These are phyloP conservation scores for Apiotrichum gracile DNA, from an alignment of 1,284 basidiomycete genomes.

Conservation along the genomic window DNA sequence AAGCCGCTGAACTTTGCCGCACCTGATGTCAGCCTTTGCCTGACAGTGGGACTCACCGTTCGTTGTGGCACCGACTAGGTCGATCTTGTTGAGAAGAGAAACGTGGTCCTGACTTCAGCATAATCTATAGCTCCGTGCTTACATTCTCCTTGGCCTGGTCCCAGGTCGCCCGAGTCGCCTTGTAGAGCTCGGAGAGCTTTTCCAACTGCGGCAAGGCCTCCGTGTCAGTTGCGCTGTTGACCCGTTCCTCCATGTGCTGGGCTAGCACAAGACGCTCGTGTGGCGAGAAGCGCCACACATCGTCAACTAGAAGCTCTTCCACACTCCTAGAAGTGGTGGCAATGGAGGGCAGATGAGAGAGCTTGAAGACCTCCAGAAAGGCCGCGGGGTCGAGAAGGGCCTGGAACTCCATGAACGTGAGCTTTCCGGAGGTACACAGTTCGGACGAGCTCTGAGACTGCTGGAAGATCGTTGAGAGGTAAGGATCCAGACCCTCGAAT, in stretches of 20 bases:
- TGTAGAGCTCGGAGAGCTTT: slow-evolving; percentile 24
- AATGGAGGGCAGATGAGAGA: slow-evolving; percentile 37
- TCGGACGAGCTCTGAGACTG: no score
- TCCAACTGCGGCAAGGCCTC: slow-evolving; percentile 2
- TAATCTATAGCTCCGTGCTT: neutral
- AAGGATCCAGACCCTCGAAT: no score
- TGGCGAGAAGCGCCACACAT: slow-evolving; percentile 51
- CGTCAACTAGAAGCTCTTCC: slow-evolving; percentile 42
- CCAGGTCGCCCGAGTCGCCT: neutral
- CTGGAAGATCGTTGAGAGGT: no score
- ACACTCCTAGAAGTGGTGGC: slow-evolving; percentile 46
- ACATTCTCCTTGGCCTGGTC: slow-evolving; percentile 62
- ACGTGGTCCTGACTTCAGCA: slow-evolving; percentile 42
- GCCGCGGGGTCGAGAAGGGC: no score
- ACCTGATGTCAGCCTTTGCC: neutral
- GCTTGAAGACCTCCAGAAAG: slow-evolving; percentile 35
- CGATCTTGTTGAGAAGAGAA: slow-evolving; percentile 52
- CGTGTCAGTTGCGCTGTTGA: slow-evolving; percentile 3
- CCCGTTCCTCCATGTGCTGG: slow-evolving; percentile 9
- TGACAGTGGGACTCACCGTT: slow-evolving; percentile 53
- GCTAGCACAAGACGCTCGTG: slow-evolving; percentile 49
- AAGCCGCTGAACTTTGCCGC: slow-evolving; percentile 53
- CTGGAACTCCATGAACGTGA: no score
- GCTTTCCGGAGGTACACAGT: no score
- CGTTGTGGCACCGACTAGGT: slow-evolving; percentile 67